Base-by-base conservation (phyloP, 2,329 filamentous ascomycete species). In the Xylaria sp. region DNA sequence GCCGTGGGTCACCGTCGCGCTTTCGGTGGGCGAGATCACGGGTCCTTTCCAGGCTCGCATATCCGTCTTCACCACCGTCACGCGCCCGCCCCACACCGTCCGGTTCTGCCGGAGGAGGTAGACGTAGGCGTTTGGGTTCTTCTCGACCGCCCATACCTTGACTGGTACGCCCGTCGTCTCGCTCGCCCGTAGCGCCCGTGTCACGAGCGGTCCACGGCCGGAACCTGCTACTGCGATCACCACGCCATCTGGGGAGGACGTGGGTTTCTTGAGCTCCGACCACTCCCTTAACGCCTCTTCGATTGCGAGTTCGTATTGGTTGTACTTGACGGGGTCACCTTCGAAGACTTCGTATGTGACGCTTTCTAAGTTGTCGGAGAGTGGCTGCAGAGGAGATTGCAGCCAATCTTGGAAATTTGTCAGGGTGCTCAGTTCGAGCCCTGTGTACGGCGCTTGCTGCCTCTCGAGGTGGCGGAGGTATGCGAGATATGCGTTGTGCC, bases 271-370 rank as follows among this genome's bases (percentile, higher is more conserved):
- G 67, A 93, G 85, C 44, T 85, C 82, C 67, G 86, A 86, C 91
- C 96, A 97, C 76, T 98, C 94, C 13, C 83, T 85, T 70, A 99
- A 84, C 0, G 96, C 95, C 72, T 92, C 89, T 3, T 89, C 88
- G 65, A 97, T 91, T 16, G 96, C 96, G 54, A 87, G 85, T 79
- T 98, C 94, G 78, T 99, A 99, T 86, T 95, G 97, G 72, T 94
- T 90, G 79, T 99, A 99, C 81, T 99, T 99, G 81, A 99, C 92
- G 0, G 96, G 96, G 72, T 99, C 97, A 74, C 97, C 97, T 79
- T 99, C 96, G 76, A 99, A 99, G 1, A 98, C 95, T 78, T 99
- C 96, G 79, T 99, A 99, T 0, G 96, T 99, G 50, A 97, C 92
- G 55, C 94, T 97, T 79, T 99, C 97, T 16, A 99, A 86, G 75